phyloP scores from a whole-genome alignment of 805 yeast genomes.

The Metschnikowia orientalis region DNA sequence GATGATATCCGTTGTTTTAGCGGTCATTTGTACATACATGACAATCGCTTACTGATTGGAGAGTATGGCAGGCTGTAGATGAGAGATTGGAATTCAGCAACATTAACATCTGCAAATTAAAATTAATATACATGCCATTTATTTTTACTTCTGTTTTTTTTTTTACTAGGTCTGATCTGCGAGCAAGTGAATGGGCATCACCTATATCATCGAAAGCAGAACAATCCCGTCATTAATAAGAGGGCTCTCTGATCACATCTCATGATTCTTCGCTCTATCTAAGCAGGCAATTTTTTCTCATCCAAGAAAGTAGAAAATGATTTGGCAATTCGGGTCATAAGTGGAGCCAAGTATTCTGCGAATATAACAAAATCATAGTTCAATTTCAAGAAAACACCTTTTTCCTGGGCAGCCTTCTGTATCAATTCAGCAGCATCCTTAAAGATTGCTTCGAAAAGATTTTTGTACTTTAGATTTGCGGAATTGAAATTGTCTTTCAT shows the following conservation, averaged over 20 bases:
- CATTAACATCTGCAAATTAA: too few relatives aligned
- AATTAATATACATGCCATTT: too few relatives aligned
- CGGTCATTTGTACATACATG: constrained; percentile 20
- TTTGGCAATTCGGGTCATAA: constrained; percentile 29
- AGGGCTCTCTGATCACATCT: constrained; percentile 7
- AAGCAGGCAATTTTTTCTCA: too few relatives aligned
- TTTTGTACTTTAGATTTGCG: constrained; percentile 35
- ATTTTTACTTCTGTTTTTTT: too few relatives aligned
- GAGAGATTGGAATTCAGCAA: too few relatives aligned
- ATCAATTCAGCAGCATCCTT: constrained; percentile 13
- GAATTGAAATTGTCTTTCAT: constrained; percentile 36
- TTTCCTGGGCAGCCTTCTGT: constrained; percentile 5
- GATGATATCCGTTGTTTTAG: constrained; percentile 12
- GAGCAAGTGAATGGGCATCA: too few relatives aligned
- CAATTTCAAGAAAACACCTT: constrained; percentile 25
- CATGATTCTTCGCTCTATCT: too few relatives aligned
- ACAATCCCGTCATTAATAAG: too few relatives aligned
- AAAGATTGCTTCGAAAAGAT: constrained; percentile 30
- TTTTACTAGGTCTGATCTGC: too few relatives aligned
- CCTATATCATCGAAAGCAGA: too few relatives aligned
- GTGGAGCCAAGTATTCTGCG: constrained; percentile 22
- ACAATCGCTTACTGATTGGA: constrained; percentile 12
- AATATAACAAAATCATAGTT: constrained; percentile 37
- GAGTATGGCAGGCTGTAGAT: too few relatives aligned
- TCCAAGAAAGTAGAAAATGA: constrained; percentile 3